Conservation (phyloP, 805 yeast genomes). For the Candida silvicultrix region DNA sequence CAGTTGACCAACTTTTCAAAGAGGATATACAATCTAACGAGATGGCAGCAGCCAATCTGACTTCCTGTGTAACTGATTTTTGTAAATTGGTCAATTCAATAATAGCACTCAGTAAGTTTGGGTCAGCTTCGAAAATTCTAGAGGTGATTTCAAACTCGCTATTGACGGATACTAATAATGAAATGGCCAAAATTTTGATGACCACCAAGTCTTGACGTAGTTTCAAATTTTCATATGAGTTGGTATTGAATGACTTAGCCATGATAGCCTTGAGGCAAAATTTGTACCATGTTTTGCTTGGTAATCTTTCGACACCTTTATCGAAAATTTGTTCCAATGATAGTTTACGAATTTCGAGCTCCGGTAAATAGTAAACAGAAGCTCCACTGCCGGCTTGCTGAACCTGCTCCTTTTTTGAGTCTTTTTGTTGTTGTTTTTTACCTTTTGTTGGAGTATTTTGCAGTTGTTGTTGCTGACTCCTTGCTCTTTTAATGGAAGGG, state of each 20-base stretch:
- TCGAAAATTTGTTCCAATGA: conserved; percentile 60
- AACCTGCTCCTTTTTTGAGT: conserved; percentile 11
- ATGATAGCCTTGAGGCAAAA: conserved; percentile 55
- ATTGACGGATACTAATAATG: conserved; percentile 52
- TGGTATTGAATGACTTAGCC: conserved; percentile 67
- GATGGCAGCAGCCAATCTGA: conserved; percentile 55
- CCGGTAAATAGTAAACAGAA: conserved; percentile 42
- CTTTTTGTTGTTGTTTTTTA: conserved; percentile 10
- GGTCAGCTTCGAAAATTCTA: conserved; percentile 64
- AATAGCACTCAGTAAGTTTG: conserved; percentile 60
- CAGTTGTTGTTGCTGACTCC: conserved; percentile 10
- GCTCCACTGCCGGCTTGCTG: conserved; percentile 35
- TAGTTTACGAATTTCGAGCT: conserved; percentile 48
- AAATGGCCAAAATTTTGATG: conserved; percentile 61
- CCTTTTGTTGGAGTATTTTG: conserved; percentile 8
- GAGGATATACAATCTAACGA: conserved; percentile 65
- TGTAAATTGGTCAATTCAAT: conserved; percentile 73
- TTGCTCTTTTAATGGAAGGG: conserved; percentile 10
- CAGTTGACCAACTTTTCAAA: conserved; percentile 66
- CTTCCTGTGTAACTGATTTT: conserved; percentile 41
- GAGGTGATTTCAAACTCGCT: conserved; percentile 55
- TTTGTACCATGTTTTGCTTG: conserved; percentile 57
- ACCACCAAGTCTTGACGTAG: conserved; percentile 55
- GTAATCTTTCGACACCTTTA: conserved; percentile 49
- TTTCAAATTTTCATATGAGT: conserved; percentile 43